Percentiles rank a stretch among this genome's conserved stretches.
phyloP scores from a whole-genome alignment of 768 basidiomycete species.

The Pulveroboletus sp. region DNA sequence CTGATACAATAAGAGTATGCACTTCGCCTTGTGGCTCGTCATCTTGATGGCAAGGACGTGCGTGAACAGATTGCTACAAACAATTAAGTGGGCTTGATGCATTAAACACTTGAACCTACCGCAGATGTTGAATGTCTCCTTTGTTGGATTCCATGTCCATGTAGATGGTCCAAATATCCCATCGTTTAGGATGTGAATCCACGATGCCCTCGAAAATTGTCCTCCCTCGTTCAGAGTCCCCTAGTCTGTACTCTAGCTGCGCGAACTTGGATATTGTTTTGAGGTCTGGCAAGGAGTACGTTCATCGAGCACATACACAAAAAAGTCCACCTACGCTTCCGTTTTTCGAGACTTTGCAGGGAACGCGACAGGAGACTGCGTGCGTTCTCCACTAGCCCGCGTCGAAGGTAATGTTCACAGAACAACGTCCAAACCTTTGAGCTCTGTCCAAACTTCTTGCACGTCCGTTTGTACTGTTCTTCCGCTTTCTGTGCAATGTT shows the following conservation, averaged over 20 bases:
- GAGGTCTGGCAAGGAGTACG: constrained; percentile 53
- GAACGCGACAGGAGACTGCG: constrained; percentile 83
- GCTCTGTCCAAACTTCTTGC: constrained; percentile 92
- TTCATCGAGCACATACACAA: constrained; percentile 1
- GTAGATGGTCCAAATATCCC: constrained; percentile 95
- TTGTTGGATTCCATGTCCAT: constrained; percentile 92
- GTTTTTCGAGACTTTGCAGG: constrained; percentile 87
- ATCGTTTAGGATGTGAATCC: constrained; percentile 91
- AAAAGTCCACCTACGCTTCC: constrained; percentile 68
- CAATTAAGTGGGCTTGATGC: not conserved
- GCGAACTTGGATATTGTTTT: constrained; percentile 96
- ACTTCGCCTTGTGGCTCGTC: constrained; percentile 96
- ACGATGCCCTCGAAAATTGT: constrained; percentile 96
- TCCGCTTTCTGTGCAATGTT: constrained; percentile 69
- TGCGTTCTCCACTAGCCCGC: constrained; percentile 72
- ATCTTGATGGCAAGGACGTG: constrained; percentile 81
- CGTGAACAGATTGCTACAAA: constrained; percentile 76
- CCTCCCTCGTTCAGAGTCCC: constrained; percentile 90
- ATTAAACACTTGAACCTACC: constrained; percentile 41
- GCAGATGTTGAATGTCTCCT: constrained; percentile 70
- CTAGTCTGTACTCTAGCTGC: constrained; percentile 89
- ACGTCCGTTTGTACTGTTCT: constrained; percentile 81
- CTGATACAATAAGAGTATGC: constrained; percentile 28
- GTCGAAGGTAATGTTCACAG: constrained; percentile 75
- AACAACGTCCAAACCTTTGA: constrained; percentile 93